Conservation (phyloP, 1,139 yeast genomes). For the Taphrina communis region DNA sequence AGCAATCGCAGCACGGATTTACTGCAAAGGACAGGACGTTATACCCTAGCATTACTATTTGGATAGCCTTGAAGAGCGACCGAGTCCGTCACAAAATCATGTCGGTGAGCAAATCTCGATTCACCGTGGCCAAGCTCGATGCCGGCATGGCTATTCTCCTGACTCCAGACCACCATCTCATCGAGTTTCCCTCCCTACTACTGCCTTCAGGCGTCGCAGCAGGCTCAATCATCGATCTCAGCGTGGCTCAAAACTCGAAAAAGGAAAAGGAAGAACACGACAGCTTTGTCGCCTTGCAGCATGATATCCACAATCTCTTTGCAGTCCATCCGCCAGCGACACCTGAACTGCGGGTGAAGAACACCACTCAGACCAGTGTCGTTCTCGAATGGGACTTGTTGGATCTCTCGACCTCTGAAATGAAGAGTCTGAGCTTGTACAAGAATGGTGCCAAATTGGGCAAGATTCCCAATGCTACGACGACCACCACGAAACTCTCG, state of each 20-base stretch:
- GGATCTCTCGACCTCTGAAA: slow-evolving; percentile 79
- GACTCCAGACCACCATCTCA: slow-evolving; percentile 90
- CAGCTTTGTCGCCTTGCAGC: slow-evolving; percentile 70
- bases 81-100: neutral
- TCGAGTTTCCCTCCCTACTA: slow-evolving; percentile 92
- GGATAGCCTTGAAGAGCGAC: no score
- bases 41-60: no score
- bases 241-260: slow-evolving; percentile 78
- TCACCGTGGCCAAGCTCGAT: slow-evolving; percentile 94
- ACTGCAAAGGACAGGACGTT: neutral
- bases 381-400: slow-evolving; percentile 93
- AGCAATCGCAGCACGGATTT: neutral
- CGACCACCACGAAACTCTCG: slow-evolving; percentile 83
- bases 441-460: slow-evolving; percentile 83
- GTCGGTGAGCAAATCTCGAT: slow-evolving; percentile 36
- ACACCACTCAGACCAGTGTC: slow-evolving; percentile 92
- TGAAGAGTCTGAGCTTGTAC: slow-evolving; percentile 76
- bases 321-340: slow-evolving; percentile 74
- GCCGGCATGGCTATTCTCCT: slow-evolving; percentile 90
- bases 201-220: slow-evolving; percentile 90
- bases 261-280: slow-evolving; percentile 67
- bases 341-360: slow-evolving; percentile 74
- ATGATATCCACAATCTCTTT: slow-evolving; percentile 71
- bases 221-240: slow-evolving; percentile 89
- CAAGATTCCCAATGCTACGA: slow-evolving; percentile 82